Percentiles rank a stretch among this genome's conserved stretches.
phyloP scores from a whole-genome alignment of 2,329 filamentous ascomycete genomes.

The Hymenoscyphus scutula region DNA sequence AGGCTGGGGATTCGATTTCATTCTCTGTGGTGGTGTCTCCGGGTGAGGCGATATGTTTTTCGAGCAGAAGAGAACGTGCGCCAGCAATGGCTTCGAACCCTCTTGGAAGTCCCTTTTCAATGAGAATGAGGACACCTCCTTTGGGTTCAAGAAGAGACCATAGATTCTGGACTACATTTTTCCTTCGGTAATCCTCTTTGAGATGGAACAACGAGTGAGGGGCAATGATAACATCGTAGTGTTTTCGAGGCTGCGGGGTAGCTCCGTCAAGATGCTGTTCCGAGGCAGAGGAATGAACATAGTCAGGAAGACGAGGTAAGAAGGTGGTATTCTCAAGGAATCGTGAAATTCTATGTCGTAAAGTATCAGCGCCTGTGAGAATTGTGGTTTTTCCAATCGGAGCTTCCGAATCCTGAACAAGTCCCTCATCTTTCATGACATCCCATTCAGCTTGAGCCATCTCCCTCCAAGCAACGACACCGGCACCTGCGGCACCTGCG shows the following conservation, averaged over 20 bases:
- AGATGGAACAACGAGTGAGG: slow-evolving; percentile 78
- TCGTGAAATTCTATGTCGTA: slow-evolving; percentile 72
- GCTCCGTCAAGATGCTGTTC: slow-evolving; percentile 60
- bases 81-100: slow-evolving; percentile 91
- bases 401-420: slow-evolving; percentile 46
- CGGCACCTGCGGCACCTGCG: slow-evolving; percentile 71
- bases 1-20: slow-evolving; percentile 28
- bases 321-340: slow-evolving; percentile 90
- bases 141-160: slow-evolving; percentile 83
- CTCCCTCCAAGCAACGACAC: slow-evolving; percentile 72
- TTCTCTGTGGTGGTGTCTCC: slow-evolving; percentile 44
- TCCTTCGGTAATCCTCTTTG: slow-evolving; percentile 73
- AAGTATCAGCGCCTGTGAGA: slow-evolving; percentile 69
- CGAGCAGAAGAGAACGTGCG: slow-evolving; percentile 74
- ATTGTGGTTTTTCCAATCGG: slow-evolving; percentile 76
- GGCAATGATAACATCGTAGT: slow-evolving; percentile 86
- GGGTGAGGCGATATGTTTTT: slow-evolving; percentile 69
- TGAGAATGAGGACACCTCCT: slow-evolving; percentile 79
- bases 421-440: slow-evolving; percentile 54
- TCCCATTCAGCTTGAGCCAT: slow-evolving; percentile 81
- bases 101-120: slow-evolving; percentile 88
- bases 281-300: slow-evolving; percentile 63
- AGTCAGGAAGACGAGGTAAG: slow-evolving; percentile 86
- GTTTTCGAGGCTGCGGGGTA: slow-evolving; percentile 61
- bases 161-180: slow-evolving; percentile 78